Base-by-base conservation (phyloP, 208 protist genomes). In the Trypanosoma caninum region DNA sequence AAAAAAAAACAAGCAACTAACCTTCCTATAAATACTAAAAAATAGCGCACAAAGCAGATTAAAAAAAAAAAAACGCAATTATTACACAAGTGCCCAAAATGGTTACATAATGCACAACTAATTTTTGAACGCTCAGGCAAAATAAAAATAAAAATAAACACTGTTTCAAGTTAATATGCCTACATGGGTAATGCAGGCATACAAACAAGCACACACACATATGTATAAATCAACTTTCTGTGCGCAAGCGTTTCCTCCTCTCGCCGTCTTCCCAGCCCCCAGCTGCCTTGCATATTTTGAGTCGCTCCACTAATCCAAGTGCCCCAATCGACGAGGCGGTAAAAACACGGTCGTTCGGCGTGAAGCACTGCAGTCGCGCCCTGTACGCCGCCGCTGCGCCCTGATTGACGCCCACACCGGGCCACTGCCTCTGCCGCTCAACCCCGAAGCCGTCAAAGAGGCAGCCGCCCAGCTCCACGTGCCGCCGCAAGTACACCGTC, bases 401-500 rank as follows among this genome's bases (percentile, higher is more conserved):
- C 3, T 20, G 37, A 18, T 35, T 30, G 38, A 23, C 20, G 13
- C 6, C 28, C 28, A 3, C 50, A 56, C 2, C 9, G n/a, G 50
- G 40, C 65, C 59, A 52, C 38, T 44, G 27, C 42, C 66, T 67
- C 51, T 66, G 67, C n/a, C 78, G 80, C 65, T 89, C 80, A n/a
- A 84, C 42, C 2, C 83, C 82, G 56, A 80, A 93, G 7, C 82
- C 87, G 38, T 93, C 87, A 46, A 90, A 93, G 3, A 93, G 57
- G 35, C 71, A 87, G 10, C 87, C 87, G 38, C 82, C 82, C 18
- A 82, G 59, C 42, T 82, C 75, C 25, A 89, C 72, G 41, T 75
- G 84, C 23, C 82, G 69, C 55, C 74, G 72, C 23, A 93, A 60
- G 37, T 80, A 93, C 13, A 60, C 59, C 33, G 62, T 80, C 63